Evolutionary conservation across 257 asterid species (phyloP).

Genomic region (Thymus quinquecostatus): DNA sequence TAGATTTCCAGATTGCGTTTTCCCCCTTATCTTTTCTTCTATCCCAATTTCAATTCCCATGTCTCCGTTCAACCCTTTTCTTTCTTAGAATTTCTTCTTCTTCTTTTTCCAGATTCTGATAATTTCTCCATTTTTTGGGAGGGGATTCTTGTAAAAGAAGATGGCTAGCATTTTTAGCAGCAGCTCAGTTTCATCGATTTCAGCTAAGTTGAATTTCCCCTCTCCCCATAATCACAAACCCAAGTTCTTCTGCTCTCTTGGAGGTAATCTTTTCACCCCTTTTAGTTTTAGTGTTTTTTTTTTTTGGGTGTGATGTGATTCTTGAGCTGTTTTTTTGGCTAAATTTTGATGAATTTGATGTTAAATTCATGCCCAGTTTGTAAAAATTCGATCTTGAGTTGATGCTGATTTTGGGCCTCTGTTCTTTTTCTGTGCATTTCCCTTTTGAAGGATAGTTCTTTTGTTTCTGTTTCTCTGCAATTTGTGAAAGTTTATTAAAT

Average conservation of each 20-base stretch:
- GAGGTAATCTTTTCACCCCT: conserved; percentile 36
- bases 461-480: conserved; percentile 2
- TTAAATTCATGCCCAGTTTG: not conserved
- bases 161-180: conserved; percentile 55
- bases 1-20: conserved; percentile 48
- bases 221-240: conserved; percentile 43
- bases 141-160: conserved; percentile 11
- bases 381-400: not conserved
- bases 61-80: conserved; percentile 2
- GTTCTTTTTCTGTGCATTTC: not conserved
- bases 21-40: conserved; percentile 34
- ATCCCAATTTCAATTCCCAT: not conserved
- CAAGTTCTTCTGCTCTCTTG: conserved; percentile 58
- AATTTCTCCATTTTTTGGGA: not conserved
- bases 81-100: not conserved
- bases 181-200: conserved; percentile 51
- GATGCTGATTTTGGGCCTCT: not conserved
- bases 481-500: not conserved
- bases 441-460: not conserved
- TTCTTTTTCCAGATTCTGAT: not conserved
- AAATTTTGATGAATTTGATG: not conserved
- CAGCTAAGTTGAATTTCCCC: conserved; percentile 44
- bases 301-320: not conserved
- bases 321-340: not conserved
- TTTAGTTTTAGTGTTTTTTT: not conserved